Evolutionary conservation across 495 filamentous ascomycete species (phyloP).

Genomic region (Podospora comata): DNA sequence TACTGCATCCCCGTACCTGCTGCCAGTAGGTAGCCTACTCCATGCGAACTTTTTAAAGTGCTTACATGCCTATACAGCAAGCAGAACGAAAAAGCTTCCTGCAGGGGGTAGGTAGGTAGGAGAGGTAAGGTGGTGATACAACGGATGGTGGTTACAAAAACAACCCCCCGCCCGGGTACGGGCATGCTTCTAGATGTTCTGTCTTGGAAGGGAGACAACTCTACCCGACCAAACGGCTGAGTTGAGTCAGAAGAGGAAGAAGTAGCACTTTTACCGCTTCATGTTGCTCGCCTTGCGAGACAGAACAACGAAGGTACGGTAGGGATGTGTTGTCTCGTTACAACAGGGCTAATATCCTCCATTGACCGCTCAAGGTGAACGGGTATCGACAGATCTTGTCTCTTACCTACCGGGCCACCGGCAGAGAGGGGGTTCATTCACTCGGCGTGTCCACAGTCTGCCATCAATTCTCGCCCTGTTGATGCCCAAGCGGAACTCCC

Average conservation of each 20-base stretch:
- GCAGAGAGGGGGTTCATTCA: neutral
- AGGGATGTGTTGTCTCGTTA: neutral
- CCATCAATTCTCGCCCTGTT: neutral
- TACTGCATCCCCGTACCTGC: neutral
- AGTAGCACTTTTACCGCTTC: neutral
- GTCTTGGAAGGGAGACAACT: neutral
- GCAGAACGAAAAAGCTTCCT: too few species aligned
- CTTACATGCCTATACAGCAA: too few species aligned
- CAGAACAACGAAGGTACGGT: neutral
- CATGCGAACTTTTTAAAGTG: too few species aligned
- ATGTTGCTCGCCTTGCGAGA: neutral
- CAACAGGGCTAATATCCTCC: neutral
- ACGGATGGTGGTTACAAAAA: too few species aligned
- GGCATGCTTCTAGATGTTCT: neutral
- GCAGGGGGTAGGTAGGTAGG: too few species aligned
- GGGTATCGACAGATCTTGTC: neutral
- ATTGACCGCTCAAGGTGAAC: neutral
- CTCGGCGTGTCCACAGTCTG: neutral
- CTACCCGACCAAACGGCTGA: neutral
- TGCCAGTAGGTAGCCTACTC: too few species aligned
- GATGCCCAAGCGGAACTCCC: neutral
- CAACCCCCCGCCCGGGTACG: too few species aligned
- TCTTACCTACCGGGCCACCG: neutral
- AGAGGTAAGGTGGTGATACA: too few species aligned
- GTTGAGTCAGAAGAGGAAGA: neutral